phyloP scores from a whole-genome alignment of 2,329 filamentous ascomycete species.

The Polytolypa hystricis region DNA sequence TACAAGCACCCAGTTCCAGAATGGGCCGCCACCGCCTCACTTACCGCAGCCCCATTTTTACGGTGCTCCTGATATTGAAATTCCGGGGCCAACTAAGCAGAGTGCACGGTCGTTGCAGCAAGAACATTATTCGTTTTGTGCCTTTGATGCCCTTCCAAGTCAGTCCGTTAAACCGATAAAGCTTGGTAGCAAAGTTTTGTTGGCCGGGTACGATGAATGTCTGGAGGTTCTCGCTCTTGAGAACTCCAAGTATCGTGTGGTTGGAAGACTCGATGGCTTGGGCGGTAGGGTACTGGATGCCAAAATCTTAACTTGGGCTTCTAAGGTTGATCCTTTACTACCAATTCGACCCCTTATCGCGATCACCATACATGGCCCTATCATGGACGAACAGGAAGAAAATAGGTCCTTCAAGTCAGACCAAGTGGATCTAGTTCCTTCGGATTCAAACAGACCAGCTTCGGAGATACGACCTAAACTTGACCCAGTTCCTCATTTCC shows the following conservation, averaged over 20 bases:
- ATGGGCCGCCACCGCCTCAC: conserved; percentile 52
- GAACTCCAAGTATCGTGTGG: conserved; percentile 57
- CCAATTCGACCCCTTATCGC: conserved; percentile 62
- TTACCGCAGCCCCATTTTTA: conserved; percentile 70
- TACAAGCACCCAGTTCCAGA: conserved; percentile 24
- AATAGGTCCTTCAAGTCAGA: conserved; percentile 26
- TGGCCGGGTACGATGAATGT: conserved; percentile 71
- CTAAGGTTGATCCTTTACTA: conserved; percentile 41
- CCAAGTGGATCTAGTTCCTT: conserved; percentile 23
- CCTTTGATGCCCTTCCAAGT: conserved; percentile 59
- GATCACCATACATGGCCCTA: conserved; percentile 61
- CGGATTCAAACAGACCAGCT: conserved; percentile 16
- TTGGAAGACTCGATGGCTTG: conserved; percentile 63
- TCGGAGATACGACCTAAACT: conserved; percentile 16
- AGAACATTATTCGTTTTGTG: conserved; percentile 61
- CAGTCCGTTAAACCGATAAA: conserved; percentile 32
- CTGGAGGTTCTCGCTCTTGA: conserved; percentile 65
- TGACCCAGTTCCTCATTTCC: conserved; percentile 43
- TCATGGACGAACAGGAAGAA: conserved; percentile 34
- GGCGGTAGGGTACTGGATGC: conserved; percentile 70
- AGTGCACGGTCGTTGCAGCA: conserved; percentile 5
- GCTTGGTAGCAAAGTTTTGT: conserved; percentile 50
- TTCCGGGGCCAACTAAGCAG: conserved; percentile 27
- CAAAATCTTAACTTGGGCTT: conserved; percentile 65
- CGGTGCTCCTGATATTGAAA: conserved; percentile 60